Evolutionary conservation across 148 eudicot genomes (phyloP).

Genomic region (Persicaria maculosa): DNA sequence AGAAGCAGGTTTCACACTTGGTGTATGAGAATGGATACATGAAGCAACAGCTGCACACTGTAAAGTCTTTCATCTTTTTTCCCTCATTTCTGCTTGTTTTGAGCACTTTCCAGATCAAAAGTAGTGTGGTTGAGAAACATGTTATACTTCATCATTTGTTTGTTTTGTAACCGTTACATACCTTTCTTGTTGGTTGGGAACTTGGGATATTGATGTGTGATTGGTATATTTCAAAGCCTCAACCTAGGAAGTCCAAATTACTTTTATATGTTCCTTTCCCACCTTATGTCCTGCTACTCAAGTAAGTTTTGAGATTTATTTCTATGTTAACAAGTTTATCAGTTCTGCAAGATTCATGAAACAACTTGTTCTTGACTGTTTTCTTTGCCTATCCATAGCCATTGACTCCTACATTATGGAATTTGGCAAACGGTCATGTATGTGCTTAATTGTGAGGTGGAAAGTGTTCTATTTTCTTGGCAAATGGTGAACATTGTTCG

Average conservation of each 20-base stretch:
- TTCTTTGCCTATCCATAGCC: background rate
- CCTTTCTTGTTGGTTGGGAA: too few relatives aligned
- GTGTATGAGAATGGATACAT: slow-evolving; percentile 89
- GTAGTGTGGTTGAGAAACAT: background rate
- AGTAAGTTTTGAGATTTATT: too few relatives aligned
- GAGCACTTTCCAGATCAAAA: background rate
- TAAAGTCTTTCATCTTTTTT: slow-evolving; percentile 26
- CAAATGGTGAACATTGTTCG: background rate
- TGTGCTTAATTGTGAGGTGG: background rate
- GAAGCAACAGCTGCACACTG: slow-evolving; percentile 84
- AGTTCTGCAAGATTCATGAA: too few relatives aligned
- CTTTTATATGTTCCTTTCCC: background rate
- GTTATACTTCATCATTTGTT: background rate
- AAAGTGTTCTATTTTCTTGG: background rate
- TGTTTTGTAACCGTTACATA: background rate
- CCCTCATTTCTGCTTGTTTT: background rate
- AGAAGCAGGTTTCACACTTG: slow-evolving; percentile 89
- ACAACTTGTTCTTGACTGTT: too few relatives aligned
- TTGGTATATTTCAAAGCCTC: background rate
- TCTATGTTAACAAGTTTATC: too few relatives aligned
- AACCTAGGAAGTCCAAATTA: background rate
- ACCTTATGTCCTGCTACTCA: too few relatives aligned
- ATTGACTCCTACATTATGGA: background rate
- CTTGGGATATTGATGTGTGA: background rate
- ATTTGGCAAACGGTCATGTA: background rate